Percentiles rank a stretch among this genome's conserved stretches.
Evolutionary conservation across 1,284 basidiomycete genomes (phyloP).

Genomic region (Trichosporon coremiiforme): DNA sequence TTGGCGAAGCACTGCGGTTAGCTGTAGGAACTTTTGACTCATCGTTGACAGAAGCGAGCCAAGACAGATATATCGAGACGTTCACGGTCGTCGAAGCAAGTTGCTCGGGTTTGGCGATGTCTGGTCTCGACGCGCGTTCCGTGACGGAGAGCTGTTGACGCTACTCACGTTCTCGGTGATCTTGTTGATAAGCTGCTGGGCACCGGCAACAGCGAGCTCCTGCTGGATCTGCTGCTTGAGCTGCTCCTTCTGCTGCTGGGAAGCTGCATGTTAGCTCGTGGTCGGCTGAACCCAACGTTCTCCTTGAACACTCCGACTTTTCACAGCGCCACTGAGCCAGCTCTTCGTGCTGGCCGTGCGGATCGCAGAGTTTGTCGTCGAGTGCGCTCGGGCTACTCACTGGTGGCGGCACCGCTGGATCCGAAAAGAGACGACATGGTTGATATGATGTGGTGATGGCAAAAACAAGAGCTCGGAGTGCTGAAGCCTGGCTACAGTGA

Average conservation of each 20-base stretch:
- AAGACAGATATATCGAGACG: too few relatives aligned
- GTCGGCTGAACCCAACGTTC: too few relatives aligned
- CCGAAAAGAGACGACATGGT: conserved; percentile 27
- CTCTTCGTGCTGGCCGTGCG: background rate
- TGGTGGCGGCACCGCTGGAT: conserved; percentile 19
- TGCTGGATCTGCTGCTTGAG: conserved; percentile 56
- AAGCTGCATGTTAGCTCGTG: conserved; percentile 38
- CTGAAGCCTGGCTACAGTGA: background rate
- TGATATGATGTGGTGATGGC: background rate
- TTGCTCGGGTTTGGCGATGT: too few relatives aligned
- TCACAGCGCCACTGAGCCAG: background rate
- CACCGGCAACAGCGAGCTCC: conserved; percentile 56
- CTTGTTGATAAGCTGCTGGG: conserved; percentile 57
- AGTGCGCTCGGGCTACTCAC: conserved; percentile 2
- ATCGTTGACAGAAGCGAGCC: too few relatives aligned
- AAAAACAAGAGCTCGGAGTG: background rate
- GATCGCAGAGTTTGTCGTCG: background rate
- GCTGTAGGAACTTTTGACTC: background rate
- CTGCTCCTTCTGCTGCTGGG: conserved; percentile 54
- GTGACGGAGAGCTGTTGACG: background rate
- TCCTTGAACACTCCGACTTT: background rate
- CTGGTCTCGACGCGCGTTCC: background rate
- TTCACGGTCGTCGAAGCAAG: background rate
- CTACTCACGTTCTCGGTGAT: conserved; percentile 57
- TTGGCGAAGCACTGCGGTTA: conserved; percentile 54